Evolutionary conservation across 208 protist genomes (phyloP), one percentile per base, ranked within the genome.

Genomic region (Leishmania turanica): DNA sequence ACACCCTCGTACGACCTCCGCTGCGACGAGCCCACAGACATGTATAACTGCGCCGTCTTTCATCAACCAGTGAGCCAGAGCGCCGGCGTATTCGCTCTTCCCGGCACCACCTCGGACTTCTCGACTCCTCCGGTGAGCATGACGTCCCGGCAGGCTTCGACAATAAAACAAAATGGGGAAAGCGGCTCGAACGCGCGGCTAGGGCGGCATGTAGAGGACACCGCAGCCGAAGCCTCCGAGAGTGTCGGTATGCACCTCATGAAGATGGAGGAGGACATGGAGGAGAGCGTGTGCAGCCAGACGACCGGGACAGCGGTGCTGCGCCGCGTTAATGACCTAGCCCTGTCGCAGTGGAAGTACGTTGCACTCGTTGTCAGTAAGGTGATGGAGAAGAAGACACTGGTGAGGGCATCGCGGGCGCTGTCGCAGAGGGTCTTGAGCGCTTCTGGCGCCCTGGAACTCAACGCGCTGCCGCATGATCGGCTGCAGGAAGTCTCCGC

Each of bases 311-410:
- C 70, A 19, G 64, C 73, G 37, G 24, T 4, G 58, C 64, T 83
- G 51, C 72, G 73, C 49, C 79, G 79, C 9, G 79, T 72, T 11
- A 64, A 78, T 45, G 60, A 78, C 31, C 37, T 82, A 6, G 47
- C 79, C 1, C 60, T 73, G 27, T 82, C 79, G 2, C 40, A 74
- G 79, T 83, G 79, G 71, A 54, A 60, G 49, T 75, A 60, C 51
- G 49, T 75, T 19, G 47, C 70, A 6, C 17, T 51, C 3, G 70
- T 56, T 3, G 71, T 3, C 1, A 58, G 45, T 24, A 75, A 75
- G 31, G 49, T 75, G 15, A 11, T 45, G 27, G 79, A 78, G 73
- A 78, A 65, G 62, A 70, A 74, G 53, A 73, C 64, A 37, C 31
- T 62, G 13, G 49, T 75, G 37, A 62, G 19, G 19, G 34, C n/a